Evolutionary conservation across 164 flowering plant species (phyloP), one percentile per base, ranked within the genome.

Genomic region (Magnolia sinica): DNA sequence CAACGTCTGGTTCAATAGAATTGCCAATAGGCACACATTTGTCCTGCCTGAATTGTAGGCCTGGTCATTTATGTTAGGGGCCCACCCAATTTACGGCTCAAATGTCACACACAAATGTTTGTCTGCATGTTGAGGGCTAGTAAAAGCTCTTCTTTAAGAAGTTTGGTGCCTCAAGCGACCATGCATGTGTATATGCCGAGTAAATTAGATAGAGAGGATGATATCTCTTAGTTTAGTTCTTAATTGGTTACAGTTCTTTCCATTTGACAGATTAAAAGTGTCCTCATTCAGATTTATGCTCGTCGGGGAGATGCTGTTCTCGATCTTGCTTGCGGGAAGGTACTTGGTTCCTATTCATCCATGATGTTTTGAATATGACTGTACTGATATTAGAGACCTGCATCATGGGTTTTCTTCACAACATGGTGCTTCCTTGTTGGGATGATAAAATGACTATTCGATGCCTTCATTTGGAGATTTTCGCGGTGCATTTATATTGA

Each of bases 291-390:
- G 85, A 88, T 92, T 8, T 91, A 94, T 84, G 86, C 98, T 52
- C 89, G 87, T 31, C 85, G 80, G 52, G 97, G 94, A 19, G 93
- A 96, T 87, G 91, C 88, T 19, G 98, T 92, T 80, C 97, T 96
- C 73, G 99, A 96, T 84, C 93, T 96, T 84, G 99, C 97, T 23
- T 96, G 99, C 83, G 98, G 99, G 73, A 96, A 96, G 97, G 99
- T 96, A 76, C 11, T 59, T n/a, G 16, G 23, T 45, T 72, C 64
- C 51, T 64, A 3, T 69, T 10, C 63, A 55, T 59, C 27, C 61
- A 55, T 11, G 18, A 37, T 37, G 7, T 37, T 37, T 37, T 37
- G 0, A 37, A 37, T 37, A 3, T 37, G n/a, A 59, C 5, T 59
- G n/a, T 59, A 5, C n/a, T 59, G 10, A 59, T 16, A 59, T 59